A percentile compares a stretch with the other conserved stretches of the same genome.
Evolutionary conservation across 768 basidiomycete species (phyloP).

Genomic region (Hygrophoropsis aurantiaca): DNA sequence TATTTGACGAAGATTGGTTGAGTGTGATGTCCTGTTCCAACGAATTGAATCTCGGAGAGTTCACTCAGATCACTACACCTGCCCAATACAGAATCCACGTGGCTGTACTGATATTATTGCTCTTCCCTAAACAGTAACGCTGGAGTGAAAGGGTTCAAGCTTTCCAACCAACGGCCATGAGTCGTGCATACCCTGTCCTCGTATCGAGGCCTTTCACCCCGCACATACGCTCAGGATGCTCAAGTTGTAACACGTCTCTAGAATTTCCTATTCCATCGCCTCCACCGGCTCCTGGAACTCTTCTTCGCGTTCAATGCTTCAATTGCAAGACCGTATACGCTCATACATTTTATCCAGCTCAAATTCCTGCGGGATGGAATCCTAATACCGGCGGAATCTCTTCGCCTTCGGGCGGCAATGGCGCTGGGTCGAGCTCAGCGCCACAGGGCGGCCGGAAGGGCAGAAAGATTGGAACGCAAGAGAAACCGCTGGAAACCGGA

Average conservation of each 20-base stretch:
- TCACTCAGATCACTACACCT: no score
- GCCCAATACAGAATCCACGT: no score
- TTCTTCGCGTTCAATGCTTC: constrained; percentile 71
- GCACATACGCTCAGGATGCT: constrained; percentile 65
- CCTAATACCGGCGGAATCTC: constrained; percentile 7
- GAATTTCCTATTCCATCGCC: constrained; percentile 72
- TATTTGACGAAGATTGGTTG: no score
- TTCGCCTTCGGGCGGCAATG: constrained; percentile 17
- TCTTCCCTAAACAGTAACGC: no score
- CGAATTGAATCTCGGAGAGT: no score
- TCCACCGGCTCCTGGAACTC: constrained; percentile 50
- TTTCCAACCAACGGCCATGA: constrained; percentile 38
- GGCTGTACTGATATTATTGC: no score
- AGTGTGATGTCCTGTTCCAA: no score
- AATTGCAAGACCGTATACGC: constrained; percentile 58
- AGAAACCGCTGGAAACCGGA: constrained; percentile 83
- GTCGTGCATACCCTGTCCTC: constrained; percentile 47
- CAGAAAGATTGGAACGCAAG: constrained; percentile 86
- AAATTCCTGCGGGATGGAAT: constrained; percentile 40
- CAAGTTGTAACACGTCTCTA: constrained; percentile 50
- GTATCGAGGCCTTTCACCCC: constrained; percentile 66
- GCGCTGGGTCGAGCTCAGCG: constrained; percentile 18
- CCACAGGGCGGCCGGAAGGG: constrained; percentile 40
- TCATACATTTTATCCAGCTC: constrained; percentile 68
- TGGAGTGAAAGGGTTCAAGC: no score